phyloP scores from a whole-genome alignment of 2,329 filamentous ascomycete species.

The Epichloe festucae region DNA sequence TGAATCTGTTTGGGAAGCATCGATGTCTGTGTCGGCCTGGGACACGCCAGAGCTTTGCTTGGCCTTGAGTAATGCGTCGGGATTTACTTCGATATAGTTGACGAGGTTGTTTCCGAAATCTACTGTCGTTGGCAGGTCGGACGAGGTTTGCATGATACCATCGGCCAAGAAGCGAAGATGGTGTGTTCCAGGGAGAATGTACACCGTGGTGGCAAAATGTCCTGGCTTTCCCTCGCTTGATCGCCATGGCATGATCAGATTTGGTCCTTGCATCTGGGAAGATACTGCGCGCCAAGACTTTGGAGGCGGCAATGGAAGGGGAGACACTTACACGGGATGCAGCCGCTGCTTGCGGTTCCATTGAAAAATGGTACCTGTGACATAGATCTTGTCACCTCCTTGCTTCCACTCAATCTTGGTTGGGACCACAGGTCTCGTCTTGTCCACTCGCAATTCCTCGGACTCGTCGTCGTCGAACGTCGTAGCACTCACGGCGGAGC shows the following conservation, averaged over 20 bases:
- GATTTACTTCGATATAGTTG: slow-evolving; percentile 91
- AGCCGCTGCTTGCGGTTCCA: slow-evolving; percentile 93
- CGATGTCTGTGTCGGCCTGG: slow-evolving; percentile 5
- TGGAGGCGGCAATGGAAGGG: background rate
- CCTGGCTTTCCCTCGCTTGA: slow-evolving; percentile 42
- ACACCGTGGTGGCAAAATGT: slow-evolving; percentile 63
- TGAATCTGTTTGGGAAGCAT: slow-evolving; percentile 3
- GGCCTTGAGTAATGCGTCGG: slow-evolving; percentile 41
- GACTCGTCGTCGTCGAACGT: slow-evolving; percentile 64
- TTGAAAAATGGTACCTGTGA: slow-evolving; percentile 93
- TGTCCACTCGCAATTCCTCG: slow-evolving; percentile 65
- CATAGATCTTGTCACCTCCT: slow-evolving; percentile 80
- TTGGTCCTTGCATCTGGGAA: background rate
- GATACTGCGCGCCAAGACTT: background rate
- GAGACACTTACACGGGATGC: slow-evolving; percentile 62
- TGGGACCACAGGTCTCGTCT: slow-evolving; percentile 65
- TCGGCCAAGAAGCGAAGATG: slow-evolving; percentile 95
- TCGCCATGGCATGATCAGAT: background rate
- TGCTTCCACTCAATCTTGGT: slow-evolving; percentile 77
- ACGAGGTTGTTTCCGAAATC: slow-evolving; percentile 97
- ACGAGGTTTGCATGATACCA: slow-evolving; percentile 80
- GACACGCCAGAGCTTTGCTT: slow-evolving; percentile 12
- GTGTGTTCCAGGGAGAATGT: slow-evolving; percentile 79
- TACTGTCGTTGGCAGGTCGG: slow-evolving; percentile 81
- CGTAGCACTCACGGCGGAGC: slow-evolving; percentile 47